Conservation (phyloP, 768 basidiomycete species). For the Tylopilus intermedius region DNA sequence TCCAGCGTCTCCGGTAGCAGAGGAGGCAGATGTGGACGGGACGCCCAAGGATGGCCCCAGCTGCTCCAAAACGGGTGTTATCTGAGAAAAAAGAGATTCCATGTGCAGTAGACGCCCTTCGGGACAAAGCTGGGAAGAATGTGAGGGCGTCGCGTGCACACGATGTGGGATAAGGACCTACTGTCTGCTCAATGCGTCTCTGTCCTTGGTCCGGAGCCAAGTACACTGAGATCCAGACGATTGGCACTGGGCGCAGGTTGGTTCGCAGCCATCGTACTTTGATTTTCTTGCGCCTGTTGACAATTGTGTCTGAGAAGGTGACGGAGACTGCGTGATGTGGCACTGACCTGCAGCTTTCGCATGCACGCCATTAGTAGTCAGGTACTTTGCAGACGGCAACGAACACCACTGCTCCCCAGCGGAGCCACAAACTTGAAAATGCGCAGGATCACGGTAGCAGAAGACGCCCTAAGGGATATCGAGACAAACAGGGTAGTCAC, state of each 20-base stretch:
- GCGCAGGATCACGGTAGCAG: too few relatives aligned
- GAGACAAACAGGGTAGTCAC: too few relatives aligned
- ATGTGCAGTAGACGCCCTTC: conserved; percentile 84
- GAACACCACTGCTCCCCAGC: too few relatives aligned
- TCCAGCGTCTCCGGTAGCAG: conserved; percentile 10
- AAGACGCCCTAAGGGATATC: too few relatives aligned
- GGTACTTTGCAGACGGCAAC: too few relatives aligned
- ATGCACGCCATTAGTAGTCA: conserved; percentile 60
- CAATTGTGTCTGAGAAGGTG: conserved; percentile 16
- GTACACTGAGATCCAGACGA: too few relatives aligned
- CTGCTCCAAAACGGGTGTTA: conserved; percentile 74
- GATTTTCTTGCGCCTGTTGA: conserved; percentile 79
- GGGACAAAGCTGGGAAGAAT: conserved; percentile 62
- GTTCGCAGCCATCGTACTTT: conserved; percentile 56
- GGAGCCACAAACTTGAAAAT: too few relatives aligned
- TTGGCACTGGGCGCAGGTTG: too few relatives aligned
- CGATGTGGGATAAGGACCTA: conserved; percentile 36
- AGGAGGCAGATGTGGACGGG: conserved; percentile 33
- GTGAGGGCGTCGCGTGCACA: conserved; percentile 16
- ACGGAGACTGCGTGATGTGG: conserved; percentile 16
- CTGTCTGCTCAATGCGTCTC: conserved; percentile 87
- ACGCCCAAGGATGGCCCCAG: conserved; percentile 51
- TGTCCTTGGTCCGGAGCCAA: conserved; percentile 48
- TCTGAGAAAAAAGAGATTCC: conserved; percentile 81
- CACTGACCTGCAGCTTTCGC: conserved; percentile 80